Percentiles rank a stretch among this genome's conserved stretches.
These are phyloP conservation scores for Fraxinus baroniana DNA, from an alignment of 305 asterid genomes.

Conservation along the genomic window DNA sequence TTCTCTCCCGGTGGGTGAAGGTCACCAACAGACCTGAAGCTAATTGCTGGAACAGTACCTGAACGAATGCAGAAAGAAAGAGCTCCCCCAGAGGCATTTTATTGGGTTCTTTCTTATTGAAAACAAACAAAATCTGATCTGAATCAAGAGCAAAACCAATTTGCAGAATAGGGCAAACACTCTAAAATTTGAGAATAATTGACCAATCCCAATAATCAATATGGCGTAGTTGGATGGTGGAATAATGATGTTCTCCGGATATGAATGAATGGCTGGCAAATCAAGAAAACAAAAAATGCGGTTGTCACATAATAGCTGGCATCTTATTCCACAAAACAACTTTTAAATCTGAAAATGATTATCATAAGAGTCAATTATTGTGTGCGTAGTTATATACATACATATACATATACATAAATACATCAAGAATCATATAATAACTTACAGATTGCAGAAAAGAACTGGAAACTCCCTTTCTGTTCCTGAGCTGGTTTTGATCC, in stretches of 20 bases:
- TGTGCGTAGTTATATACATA: background rate
- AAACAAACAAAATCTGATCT: background rate
- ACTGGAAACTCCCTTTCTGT: background rate
- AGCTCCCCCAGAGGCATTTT: conserved; percentile 57
- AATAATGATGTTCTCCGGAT: background rate
- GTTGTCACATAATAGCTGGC: background rate
- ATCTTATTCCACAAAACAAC: background rate
- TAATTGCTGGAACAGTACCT: conserved; percentile 46
- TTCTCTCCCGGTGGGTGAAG: conserved; percentile 50
- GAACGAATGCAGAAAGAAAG: conserved; percentile 49
- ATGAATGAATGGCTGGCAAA: background rate
- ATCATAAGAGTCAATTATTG: background rate
- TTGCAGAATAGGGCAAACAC: background rate
- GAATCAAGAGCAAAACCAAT: conserved; percentile 3
- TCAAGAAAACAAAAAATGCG: background rate
- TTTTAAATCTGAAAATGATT: background rate
- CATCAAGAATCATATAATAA: background rate
- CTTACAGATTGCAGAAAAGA: background rate
- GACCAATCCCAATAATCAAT: background rate
- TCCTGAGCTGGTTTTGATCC: background rate
- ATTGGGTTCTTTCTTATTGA: conserved; percentile 12
- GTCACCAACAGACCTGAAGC: conserved; percentile 33
- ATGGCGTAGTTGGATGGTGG: background rate
- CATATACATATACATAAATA: background rate
- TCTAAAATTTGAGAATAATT: background rate